Conservation (phyloP, 768 basidiomycete genomes). For the Collybiopsis confluens region DNA sequence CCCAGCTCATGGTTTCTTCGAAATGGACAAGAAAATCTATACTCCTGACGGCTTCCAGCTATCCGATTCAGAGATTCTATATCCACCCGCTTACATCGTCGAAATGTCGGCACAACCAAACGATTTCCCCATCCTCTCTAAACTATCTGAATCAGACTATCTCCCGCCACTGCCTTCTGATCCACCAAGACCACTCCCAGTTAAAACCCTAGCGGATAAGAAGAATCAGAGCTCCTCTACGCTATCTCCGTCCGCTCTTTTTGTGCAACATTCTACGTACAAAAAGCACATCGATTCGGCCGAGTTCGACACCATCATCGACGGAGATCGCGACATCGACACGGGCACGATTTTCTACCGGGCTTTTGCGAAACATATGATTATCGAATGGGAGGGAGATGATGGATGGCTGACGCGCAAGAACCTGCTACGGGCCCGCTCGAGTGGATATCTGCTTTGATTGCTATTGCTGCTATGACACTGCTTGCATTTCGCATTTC, state of each 20-base stretch:
- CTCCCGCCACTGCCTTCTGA: not conserved
- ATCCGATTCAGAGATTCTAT: not conserved
- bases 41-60: not conserved
- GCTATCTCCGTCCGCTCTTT: too few relatives aligned
- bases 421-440: too few relatives aligned
- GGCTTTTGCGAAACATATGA: not conserved
- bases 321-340: not conserved
- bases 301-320: not conserved
- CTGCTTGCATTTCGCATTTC: too few relatives aligned
- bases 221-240: not conserved
- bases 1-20: not conserved
- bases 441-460: not conserved
- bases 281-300: not conserved
- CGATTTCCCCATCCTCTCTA: not conserved
- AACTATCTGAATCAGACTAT: not conserved
- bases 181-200: not conserved
- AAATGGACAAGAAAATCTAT: not conserved
- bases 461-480: too few relatives aligned
- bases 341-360: not conserved
- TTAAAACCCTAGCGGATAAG: not conserved
- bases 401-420: slow-evolving; percentile 5
- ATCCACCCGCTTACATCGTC: not conserved
- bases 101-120: not conserved
- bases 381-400: not conserved
- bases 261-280: not conserved